Percentiles rank a stretch among this genome's conserved stretches.
Evolutionary conservation across 768 basidiomycete species (phyloP).

Genomic region (Pseudohyphozyma bogoriensis): DNA sequence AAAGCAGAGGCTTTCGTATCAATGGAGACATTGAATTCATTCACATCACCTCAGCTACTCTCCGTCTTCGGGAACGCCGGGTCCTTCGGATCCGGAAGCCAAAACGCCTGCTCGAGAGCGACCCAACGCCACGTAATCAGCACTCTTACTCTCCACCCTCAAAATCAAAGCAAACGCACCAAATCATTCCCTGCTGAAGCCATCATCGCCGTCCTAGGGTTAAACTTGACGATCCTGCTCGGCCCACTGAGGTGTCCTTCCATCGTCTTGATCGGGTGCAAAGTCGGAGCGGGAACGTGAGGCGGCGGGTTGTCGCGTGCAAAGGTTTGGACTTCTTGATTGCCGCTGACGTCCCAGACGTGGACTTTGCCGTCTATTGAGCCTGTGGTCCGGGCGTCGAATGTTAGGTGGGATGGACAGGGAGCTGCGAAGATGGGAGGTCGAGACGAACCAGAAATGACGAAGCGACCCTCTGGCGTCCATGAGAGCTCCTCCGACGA

Average conservation of each 20-base stretch:
- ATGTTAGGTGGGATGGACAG: background rate
- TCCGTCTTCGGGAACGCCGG: background rate
- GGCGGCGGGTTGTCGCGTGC: constrained; percentile 38
- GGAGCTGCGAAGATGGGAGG: background rate
- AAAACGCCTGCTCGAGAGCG: constrained; percentile 46
- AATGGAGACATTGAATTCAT: too few species aligned
- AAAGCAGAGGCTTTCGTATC: too few species aligned
- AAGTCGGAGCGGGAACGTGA: constrained; percentile 43
- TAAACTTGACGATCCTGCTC: constrained; percentile 76
- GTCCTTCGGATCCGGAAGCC: constrained; percentile 50
- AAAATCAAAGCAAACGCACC: constrained; percentile 46
- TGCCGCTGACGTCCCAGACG: constrained; percentile 67
- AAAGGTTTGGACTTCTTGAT: constrained; percentile 24
- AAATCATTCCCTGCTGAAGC: constrained; percentile 52
- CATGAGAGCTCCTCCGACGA: constrained; percentile 90
- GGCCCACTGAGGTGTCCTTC: constrained; percentile 71
- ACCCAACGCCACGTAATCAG: constrained; percentile 20
- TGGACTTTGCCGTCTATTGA: constrained; percentile 61
- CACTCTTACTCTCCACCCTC: constrained; percentile 39
- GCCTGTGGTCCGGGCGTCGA: constrained; percentile 22
- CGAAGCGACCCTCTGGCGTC: constrained; percentile 87
- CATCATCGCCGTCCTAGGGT: constrained; percentile 82
- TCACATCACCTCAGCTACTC: too few species aligned
- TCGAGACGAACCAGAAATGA: constrained; percentile 65
- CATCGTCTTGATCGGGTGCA: constrained; percentile 48